A percentile compares a stretch with the other conserved stretches of the same genome.
These are phyloP conservation scores for Fusarium sororula DNA, from an alignment of 2,329 filamentous ascomycete genomes.

Conservation along the genomic window DNA sequence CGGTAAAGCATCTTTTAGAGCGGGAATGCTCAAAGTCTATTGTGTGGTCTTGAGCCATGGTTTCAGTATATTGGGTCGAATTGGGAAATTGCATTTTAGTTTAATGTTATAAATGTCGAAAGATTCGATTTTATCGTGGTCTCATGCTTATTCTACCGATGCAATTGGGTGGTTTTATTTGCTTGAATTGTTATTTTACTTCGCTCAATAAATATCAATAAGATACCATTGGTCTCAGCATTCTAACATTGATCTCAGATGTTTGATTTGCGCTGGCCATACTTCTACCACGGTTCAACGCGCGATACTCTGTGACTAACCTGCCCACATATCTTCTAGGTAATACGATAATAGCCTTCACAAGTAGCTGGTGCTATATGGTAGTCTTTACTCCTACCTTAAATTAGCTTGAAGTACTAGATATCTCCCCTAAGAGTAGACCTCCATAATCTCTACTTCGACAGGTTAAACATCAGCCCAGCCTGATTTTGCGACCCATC, in stretches of 20 bases:
- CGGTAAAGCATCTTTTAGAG: not conserved
- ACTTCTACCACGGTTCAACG: not conserved
- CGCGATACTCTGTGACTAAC: not conserved
- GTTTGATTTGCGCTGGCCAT: too few relatives aligned
- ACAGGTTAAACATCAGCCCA: not conserved
- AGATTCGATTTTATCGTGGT: too few relatives aligned
- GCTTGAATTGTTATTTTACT: not conserved
- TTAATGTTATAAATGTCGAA: not conserved
- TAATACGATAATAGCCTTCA: not conserved
- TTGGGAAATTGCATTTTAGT: not conserved
- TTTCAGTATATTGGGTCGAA: not conserved
- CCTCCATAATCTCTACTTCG: too few relatives aligned
- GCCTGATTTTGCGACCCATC: not conserved
- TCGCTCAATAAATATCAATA: rapidly evolving
- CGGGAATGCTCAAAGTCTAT: not conserved
- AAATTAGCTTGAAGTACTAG: too few relatives aligned
- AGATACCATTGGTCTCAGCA: not conserved
- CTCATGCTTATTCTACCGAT: too few relatives aligned
- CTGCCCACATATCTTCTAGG: not conserved
- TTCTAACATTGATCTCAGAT: rapidly evolving
- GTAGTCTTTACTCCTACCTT: too few relatives aligned
- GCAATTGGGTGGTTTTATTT: not conserved
- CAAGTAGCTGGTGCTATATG: too few relatives aligned
- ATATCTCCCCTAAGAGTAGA: rapidly evolving
- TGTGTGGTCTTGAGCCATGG: not conserved